phyloP scores from a whole-genome alignment of 2,329 filamentous ascomycete species.

The Colletotrichum abscissum region DNA sequence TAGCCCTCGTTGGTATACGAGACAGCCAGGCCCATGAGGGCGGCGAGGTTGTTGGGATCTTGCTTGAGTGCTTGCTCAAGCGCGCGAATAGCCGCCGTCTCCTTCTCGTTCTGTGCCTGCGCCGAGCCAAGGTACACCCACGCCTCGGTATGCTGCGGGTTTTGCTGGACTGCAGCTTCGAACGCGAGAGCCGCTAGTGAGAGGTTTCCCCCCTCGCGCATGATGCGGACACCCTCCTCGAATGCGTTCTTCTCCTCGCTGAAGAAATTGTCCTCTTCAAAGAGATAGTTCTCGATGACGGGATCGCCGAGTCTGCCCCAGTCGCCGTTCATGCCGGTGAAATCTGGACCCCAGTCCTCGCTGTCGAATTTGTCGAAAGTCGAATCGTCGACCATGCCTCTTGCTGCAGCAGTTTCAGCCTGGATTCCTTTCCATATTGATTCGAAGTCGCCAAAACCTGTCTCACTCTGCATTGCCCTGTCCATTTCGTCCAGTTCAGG shows the following conservation, averaged over 20 bases:
- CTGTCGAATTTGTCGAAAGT: slow-evolving; percentile 78
- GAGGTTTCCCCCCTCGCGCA: slow-evolving; percentile 93
- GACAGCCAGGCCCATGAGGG: slow-evolving; percentile 94
- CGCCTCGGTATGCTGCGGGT: slow-evolving; percentile 87
- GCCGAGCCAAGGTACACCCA: slow-evolving; percentile 94
- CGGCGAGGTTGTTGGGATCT: slow-evolving; percentile 86
- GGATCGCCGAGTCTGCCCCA: slow-evolving; percentile 76
- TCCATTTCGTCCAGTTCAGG: slow-evolving; percentile 91
- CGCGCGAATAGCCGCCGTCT: slow-evolving; percentile 93
- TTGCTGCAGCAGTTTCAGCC: slow-evolving; percentile 77
- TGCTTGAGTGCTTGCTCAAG: slow-evolving; percentile 91
- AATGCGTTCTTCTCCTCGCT: slow-evolving; percentile 85
- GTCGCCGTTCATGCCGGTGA: slow-evolving; percentile 73
- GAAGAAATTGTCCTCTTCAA: slow-evolving; percentile 95
- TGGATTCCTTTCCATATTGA: slow-evolving; percentile 87
- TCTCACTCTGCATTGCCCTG: slow-evolving; percentile 73
- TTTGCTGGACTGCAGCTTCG: slow-evolving; percentile 92
- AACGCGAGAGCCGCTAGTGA: slow-evolving; percentile 94
- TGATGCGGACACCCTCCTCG: slow-evolving; percentile 91
- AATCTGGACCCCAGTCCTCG: slow-evolving; percentile 78
- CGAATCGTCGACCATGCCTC: slow-evolving; percentile 75
- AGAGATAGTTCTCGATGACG: slow-evolving; percentile 88
- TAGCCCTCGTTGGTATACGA: slow-evolving; percentile 99
- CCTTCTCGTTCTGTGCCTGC: slow-evolving; percentile 98
- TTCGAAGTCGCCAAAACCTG: slow-evolving; percentile 88